Evolutionary conservation across 2,329 filamentous ascomycete species (phyloP), one percentile per base, ranked within the genome.

Genomic region (Aureobasidium musti): DNA sequence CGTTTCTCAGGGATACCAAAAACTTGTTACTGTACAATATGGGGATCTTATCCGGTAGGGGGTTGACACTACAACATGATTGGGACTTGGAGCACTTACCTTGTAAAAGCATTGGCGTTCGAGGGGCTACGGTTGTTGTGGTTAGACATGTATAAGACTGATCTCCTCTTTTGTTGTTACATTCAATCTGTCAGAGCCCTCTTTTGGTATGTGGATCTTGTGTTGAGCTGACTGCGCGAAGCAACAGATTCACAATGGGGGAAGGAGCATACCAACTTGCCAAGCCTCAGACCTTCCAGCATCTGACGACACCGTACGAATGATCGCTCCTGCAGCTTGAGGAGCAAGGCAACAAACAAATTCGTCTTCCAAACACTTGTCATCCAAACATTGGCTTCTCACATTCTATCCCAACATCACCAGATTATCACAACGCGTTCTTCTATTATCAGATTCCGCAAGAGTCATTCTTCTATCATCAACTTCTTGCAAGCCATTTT

Each of bases 91-190:
- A 56, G 53, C 35, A 56, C 21, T 37, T 56, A 56, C 35, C 33
- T 56, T 39, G 33, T 41, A 43, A 52, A 63, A 63, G 60, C 60
- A 63, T 63, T 50, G 60, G 60, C 60, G 60, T 63, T 63, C 11
- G 35, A 43, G 33, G 60, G 47, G 41, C 60, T 63, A 47, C 41
- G 17, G 57, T 28, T 49, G 39, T 61, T 49, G 57, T 61, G 28
- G 43, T 17, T 61, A 61, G 57, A 61, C 41, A 61, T 63, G 47
- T 63, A 63, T 63, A 30, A 63, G 52, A 52, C 33, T 35, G 57
- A 63, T 52, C 60, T 63, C 60, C 47, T 52, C 60, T 63, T 63
- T 52, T 50, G 14, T 60, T 26, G 26, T 30, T 33, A 28, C 39
- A 26, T 7, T 37, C 11, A 17, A 23, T 8, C 6, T 2, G 13